Conservation (phyloP, 2,329 filamentous ascomycete genomes). For the Fusarium sp. region DNA sequence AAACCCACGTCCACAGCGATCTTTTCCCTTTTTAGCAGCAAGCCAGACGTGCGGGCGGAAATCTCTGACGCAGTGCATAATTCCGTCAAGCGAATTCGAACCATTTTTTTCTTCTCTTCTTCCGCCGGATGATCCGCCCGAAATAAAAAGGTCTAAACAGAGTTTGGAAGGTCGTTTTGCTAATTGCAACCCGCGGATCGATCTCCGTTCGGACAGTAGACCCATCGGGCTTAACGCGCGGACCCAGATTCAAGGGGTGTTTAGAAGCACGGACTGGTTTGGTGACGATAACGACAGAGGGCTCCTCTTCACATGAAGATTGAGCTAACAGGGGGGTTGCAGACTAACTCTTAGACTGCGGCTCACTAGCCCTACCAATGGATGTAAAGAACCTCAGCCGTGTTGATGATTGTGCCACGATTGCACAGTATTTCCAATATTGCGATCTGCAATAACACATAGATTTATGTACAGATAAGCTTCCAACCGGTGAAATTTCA, state of each 20-base stretch:
- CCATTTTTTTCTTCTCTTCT: neutral
- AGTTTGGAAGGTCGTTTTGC: constrained; percentile 1
- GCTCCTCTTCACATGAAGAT: neutral
- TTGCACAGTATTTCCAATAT: neutral
- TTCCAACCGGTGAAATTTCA: neutral
- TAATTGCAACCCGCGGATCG: neutral
- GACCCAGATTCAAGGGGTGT: neutral
- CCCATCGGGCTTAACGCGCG: neutral
- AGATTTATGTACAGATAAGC: neutral
- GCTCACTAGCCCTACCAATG: neutral
- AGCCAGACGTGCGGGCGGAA: neutral
- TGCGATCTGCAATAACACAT: neutral
- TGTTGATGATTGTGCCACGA: neutral
- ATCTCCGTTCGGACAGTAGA: neutral
- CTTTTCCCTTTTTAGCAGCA: neutral
- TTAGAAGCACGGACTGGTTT: neutral
- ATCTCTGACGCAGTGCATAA: neutral
- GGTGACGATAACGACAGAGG: neutral
- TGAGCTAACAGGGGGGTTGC: neutral
- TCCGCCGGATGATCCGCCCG: neutral
- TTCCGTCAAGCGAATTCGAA: neutral
- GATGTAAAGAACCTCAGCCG: neutral
- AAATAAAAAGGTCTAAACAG: neutral
- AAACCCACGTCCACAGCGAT: neutral
- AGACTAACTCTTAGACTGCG: neutral